phyloP scores from a whole-genome alignment of 140 eudicot species.

The Flaveria floridana region DNA sequence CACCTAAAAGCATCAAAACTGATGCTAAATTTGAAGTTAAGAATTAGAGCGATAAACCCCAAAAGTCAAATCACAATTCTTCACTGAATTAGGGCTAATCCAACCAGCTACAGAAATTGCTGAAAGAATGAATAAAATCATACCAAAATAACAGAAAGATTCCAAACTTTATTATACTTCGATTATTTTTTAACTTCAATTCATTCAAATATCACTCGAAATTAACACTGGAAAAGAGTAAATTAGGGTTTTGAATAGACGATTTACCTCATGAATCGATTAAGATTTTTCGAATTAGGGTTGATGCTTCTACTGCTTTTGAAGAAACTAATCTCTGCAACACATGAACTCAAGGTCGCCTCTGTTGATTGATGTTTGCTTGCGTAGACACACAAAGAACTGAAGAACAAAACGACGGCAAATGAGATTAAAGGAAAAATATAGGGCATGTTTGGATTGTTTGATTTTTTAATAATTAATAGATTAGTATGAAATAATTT shows the following conservation, averaged over 20 bases:
- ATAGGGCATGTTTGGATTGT: background rate
- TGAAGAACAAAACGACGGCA: background rate
- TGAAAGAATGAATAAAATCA: background rate
- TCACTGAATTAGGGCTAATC: background rate
- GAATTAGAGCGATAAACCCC: background rate
- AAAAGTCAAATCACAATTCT: conserved; percentile 4
- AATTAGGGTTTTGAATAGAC: conserved; percentile 27
- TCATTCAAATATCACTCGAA: conserved; percentile 3
- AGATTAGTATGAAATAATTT: no score
- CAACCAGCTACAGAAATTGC: conserved; percentile 15
- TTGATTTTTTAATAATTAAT: no score
- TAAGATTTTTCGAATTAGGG: conserved; percentile 4
- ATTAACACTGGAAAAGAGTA: background rate
- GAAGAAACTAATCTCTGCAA: conserved; percentile 2
- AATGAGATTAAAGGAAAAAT: background rate
- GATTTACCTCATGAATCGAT: conserved; percentile 30
- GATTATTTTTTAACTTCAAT: background rate
- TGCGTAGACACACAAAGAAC: background rate
- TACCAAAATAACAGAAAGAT: background rate
- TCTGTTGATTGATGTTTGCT: conserved; percentile 12
- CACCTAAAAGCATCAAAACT: background rate
- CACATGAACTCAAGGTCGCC: conserved; percentile 7
- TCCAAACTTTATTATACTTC: background rate
- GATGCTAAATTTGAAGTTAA: background rate
- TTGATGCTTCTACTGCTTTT: background rate